These are phyloP conservation scores for Cladobotryum protrusum DNA, from an alignment of 2,329 filamentous ascomycete genomes.

Conservation along the genomic window DNA sequence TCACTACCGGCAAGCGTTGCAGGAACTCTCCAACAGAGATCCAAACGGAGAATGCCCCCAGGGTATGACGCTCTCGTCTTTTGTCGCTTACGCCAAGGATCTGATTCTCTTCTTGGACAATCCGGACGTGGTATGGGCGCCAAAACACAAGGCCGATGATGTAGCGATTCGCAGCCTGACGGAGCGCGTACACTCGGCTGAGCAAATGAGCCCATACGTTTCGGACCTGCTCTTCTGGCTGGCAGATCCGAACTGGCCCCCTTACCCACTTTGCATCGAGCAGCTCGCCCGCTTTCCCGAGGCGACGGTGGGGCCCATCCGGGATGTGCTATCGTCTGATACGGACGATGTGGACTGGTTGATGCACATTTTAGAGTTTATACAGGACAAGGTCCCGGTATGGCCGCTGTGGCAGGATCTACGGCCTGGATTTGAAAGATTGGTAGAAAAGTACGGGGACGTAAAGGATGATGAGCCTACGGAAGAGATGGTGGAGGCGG, in stretches of 20 bases:
- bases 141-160: conserved; percentile 6
- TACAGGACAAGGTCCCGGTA: conserved; percentile 2
- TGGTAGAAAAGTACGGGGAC: background rate
- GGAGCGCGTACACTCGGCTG: conserved; percentile 1
- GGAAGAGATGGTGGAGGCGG: no score
- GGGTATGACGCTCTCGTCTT: background rate
- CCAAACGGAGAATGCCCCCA: background rate
- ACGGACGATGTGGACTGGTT: conserved; percentile 5
- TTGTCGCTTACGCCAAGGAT: background rate
- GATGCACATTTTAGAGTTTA: conserved; percentile 2
- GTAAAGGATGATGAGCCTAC: background rate
- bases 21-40: background rate
- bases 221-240: conserved; percentile 5
- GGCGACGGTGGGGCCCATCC: conserved; percentile 4
- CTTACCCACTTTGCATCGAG: background rate
- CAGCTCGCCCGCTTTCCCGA: conserved; percentile 10
- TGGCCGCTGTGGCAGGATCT: conserved; percentile 2
- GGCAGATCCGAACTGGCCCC: conserved; percentile 9
- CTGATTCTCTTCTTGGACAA: conserved; percentile 6
- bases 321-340: background rate
- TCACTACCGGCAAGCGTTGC: background rate
- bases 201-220: conserved; percentile 5
- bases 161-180: conserved; percentile 2
- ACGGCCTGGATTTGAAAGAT: background rate
- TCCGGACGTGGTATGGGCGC: conserved; percentile 4